phyloP scores from a whole-genome alignment of 2,329 filamentous ascomycete species.

The Fusarium liriodendri region DNA sequence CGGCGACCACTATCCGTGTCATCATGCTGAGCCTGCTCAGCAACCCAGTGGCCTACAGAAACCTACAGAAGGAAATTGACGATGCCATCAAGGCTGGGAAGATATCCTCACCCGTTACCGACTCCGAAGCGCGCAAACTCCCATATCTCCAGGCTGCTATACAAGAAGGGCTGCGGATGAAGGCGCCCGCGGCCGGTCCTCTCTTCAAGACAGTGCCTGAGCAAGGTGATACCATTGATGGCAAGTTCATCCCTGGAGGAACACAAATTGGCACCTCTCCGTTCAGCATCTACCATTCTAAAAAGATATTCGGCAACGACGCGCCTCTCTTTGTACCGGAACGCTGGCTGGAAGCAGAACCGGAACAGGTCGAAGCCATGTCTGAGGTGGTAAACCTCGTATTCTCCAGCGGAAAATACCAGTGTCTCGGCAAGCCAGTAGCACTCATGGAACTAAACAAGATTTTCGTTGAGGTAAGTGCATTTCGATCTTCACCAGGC shows the following conservation, averaged over 20 bases:
- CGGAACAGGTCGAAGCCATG: slow-evolving; percentile 49
- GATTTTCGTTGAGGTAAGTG: slow-evolving; percentile 54
- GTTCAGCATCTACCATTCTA: slow-evolving; percentile 53
- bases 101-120: slow-evolving; percentile 44
- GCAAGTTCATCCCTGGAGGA: slow-evolving; percentile 57
- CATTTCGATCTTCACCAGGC: background rate
- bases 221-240: slow-evolving; percentile 52
- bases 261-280: slow-evolving; percentile 58
- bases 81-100: slow-evolving; percentile 28
- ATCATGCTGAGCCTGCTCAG: slow-evolving; percentile 62
- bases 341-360: slow-evolving; percentile 58
- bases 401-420: slow-evolving; percentile 56
- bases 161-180: slow-evolving; percentile 58
- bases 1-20: slow-evolving; percentile 51
- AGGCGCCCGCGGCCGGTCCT: slow-evolving; percentile 55
- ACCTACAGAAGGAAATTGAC: slow-evolving; percentile 60
- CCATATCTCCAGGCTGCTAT: slow-evolving; percentile 61
- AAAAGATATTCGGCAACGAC: slow-evolving; percentile 53
- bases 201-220: slow-evolving; percentile 49
- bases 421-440: slow-evolving; percentile 58
- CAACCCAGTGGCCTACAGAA: slow-evolving; percentile 56
- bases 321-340: slow-evolving; percentile 59
- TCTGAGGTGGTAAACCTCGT: slow-evolving; percentile 54
- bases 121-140: slow-evolving; percentile 52
- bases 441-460: slow-evolving; percentile 58